Evolutionary conservation across 352 stramenopile genomes (phyloP).

Genomic region (Pythium rhizo-oryzae): DNA sequence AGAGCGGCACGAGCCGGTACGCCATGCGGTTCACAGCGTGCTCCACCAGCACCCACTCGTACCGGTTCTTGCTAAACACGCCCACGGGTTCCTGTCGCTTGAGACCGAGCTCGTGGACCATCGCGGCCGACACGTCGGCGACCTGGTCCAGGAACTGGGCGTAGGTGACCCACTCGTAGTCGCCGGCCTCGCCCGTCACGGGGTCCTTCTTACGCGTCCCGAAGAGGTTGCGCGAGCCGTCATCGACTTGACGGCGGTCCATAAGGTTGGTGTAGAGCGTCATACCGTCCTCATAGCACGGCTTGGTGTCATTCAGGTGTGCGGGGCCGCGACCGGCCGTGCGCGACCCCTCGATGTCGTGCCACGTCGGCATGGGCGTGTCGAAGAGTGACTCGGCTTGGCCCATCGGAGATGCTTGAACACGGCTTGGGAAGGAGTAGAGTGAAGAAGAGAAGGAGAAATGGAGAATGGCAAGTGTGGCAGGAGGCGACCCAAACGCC

Average conservation of each 20-base stretch:
- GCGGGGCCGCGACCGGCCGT: slow-evolving; percentile 25
- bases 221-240: slow-evolving; percentile 58
- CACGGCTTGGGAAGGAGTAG: too few species aligned
- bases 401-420: too few species aligned
- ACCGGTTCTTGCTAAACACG: slow-evolving; percentile 72
- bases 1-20: slow-evolving; percentile 73
- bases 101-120: slow-evolving; percentile 39
- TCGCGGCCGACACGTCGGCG: slow-evolving; percentile 40
- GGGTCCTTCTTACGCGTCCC: slow-evolving; percentile 50
- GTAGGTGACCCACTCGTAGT: slow-evolving; percentile 69
- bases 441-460: too few species aligned
- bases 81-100: slow-evolving; percentile 58
- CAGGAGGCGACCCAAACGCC: too few species aligned
- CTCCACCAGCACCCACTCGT: slow-evolving; percentile 72
- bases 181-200: slow-evolving; percentile 36
- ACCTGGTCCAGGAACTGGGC: slow-evolving; percentile 54
- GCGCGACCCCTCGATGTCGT: too few species aligned
- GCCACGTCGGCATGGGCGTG: slow-evolving; percentile 54
- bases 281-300: slow-evolving; percentile 38
- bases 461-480: too few species aligned
- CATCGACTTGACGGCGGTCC: slow-evolving; percentile 42
- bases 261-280: slow-evolving; percentile 62
- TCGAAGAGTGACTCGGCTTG: slow-evolving; percentile 46
- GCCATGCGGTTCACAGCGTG: slow-evolving; percentile 65
- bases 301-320: slow-evolving; percentile 28